Base-by-base conservation (phyloP, 1,284 basidiomycete species). In the Cystobasidiaceae sp. region DNA sequence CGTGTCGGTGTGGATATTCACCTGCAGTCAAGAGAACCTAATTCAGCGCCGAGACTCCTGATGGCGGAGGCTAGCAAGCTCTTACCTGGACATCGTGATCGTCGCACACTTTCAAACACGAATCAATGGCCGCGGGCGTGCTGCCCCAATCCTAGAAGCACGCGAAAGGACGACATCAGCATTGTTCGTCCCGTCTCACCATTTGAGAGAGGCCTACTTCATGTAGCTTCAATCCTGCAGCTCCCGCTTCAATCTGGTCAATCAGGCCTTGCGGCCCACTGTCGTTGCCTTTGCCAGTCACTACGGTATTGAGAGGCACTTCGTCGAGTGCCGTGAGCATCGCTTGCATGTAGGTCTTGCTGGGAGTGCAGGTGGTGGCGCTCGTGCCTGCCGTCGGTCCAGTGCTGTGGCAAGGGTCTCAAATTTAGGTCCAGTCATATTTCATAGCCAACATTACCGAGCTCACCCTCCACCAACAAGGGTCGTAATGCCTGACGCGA, bases 1-100 rank as follows among this genome's bases (percentile, higher is more conserved):
- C 0, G 94, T 98, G 76, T 98, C 94, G 0, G 93, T 96, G 75
- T 99, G 96, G 61, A 99, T 97, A 75, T 94, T 96, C 68, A 93
- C 85, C 85, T 89, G 67, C 19, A 13, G 49, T 33, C n/a, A n/a
- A n/a, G n/a, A n/a, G n/a, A n/a, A n/a, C n/a, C n/a, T n/a, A n/a
- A n/a, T n/a, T n/a, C n/a, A n/a, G n/a, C n/a, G n/a, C n/a, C n/a
- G n/a, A n/a, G n/a, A n/a, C n/a, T n/a, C n/a, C n/a, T n/a, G n/a
- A n/a, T n/a, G n/a, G n/a, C n/a, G n/a, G n/a, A n/a, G 30, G 13
- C 17, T 21, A 8, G 28, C n/a, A 33, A 23, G 19, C 28, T 72
- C 77, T 68, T 67, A 87, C 87, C 81, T 97, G 93, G 6, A 99
- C 90, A 74, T 99, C 96, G 75, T 90, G 93, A 72, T 91, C 83